Conservation (phyloP, 2,329 filamentous ascomycete species). For the Colletotrichum sp. region DNA sequence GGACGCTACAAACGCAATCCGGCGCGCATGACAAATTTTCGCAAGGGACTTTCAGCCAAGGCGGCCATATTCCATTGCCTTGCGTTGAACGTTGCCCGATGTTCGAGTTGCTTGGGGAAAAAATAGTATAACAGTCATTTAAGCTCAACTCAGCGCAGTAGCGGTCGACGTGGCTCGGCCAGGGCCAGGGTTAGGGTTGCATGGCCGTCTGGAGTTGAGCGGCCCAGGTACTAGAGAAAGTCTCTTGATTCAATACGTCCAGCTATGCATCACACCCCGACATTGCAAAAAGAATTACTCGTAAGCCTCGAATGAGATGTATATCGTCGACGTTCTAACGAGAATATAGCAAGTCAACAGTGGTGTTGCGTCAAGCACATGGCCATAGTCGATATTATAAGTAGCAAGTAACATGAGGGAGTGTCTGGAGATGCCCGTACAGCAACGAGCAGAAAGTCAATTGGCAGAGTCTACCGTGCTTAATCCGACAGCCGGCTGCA, state of each 20-base stretch:
- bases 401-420: background rate
- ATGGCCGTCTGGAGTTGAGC: background rate
- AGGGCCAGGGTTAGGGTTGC: background rate
- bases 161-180: background rate
- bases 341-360: background rate
- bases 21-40: background rate
- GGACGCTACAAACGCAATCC: background rate
- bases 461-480: background rate
- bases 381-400: background rate
- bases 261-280: background rate
- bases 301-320: background rate
- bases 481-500: background rate
- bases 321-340: background rate
- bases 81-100: background rate
- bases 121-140: background rate
- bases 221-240: background rate
- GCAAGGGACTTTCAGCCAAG: background rate
- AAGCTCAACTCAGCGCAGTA: background rate
- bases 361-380: background rate
- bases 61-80: background rate
- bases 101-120: background rate
- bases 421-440: background rate
- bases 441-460: background rate
- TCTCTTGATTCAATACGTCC: background rate
- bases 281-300: background rate